Evolutionary conservation across 2,329 filamentous ascomycete genomes (phyloP), one percentile per base, ranked within the genome.

Genomic region (Dryadomyces quercivorus): DNA sequence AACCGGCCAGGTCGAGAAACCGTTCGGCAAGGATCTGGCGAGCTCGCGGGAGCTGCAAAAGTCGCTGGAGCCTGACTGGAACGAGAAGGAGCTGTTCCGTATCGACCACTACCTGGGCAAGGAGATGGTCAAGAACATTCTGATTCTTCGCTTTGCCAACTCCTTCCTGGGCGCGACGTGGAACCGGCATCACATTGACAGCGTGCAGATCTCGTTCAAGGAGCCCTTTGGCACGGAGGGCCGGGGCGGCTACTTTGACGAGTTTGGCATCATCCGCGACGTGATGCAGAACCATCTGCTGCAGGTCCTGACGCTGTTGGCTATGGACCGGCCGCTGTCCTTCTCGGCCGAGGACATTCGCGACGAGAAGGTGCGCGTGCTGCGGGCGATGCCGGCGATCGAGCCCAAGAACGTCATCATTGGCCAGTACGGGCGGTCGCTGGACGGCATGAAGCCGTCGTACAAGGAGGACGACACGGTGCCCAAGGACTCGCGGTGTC

Each of bases 381-480:
- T 98, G 56, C 86, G 93, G 63, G 87, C 85, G 53, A 98, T 98
- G 69, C 86, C 91, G 57, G 80, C 89, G 44, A 96, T 98, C 63
- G 91, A 97, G 75, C 92, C 93, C 63, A 97, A 97, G 85, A 95
- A 98, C 69, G 93, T 98, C 69, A 98, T 98, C 68, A 98, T 98
- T 65, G 93, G 93, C 59, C 93, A 98, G 72, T 98, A 98, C 69
- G 92, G 91, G 65, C 93, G 88, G 73, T 97, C 92, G 36, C 78
- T 97, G 53, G 93, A 98, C 66, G 92, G 92, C 64, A 91, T 81
- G 73, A 98, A 97, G 79, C 93, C 93, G 49, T 85, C 88, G 45
- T 98, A 98, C 80, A 95, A 96, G 75, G 93, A 98, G 73, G 93
- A 98, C 63, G 91, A 97, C 67, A 97, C 93, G 20, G 93, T 98